Evolutionary conservation across 768 basidiomycete species (phyloP), one percentile per base, ranked within the genome.

Genomic region (Psilocybe azurescens): DNA sequence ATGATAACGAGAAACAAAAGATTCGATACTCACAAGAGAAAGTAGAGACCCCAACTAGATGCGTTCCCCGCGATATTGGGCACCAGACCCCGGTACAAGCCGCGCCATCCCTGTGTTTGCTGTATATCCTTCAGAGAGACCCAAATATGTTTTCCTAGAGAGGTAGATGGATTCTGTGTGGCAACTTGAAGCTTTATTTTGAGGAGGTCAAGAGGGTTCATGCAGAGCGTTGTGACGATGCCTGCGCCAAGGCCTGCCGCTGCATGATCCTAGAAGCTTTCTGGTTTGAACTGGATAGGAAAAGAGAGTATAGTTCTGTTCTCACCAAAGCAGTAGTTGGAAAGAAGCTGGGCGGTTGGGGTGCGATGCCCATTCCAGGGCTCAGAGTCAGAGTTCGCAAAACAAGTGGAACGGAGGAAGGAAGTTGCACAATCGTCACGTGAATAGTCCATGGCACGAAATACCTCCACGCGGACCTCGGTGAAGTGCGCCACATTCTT

Each of bases 11-110:
- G 39, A 66, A 16, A 48, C 69, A 48, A 32, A 46, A 54, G 33
- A 36, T 36, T 36, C 33, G 33, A 64, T 1, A 85, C 94, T 76
- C 73, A 98, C 97, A 97, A 97, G 64, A 97, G 85, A 77, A 99
- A 99, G 76, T 99, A 99, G 28, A 98, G 77, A 0, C 97, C 97
- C 97, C 97, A 99, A 69, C 94, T 96, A 7, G 90, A 89, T 18
- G 96, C 95, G 66, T 98, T 98, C 11, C 97, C 97, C 0, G 93
- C 93, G 62, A 98, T 84, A 74, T 99, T 99, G 2, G 95, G 87
- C 0, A 87, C 84, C 33, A 99, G 80, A 14, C 97, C 97, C 57
- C 97, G 84, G 74, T 99, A 99, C 53, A 99, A 78, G 0, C 96
- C 97, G 62, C 76, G 82, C 86, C 88, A 91, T 5, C 97, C 97